phyloP scores from a whole-genome alignment of 345 rosid genomes.

The Syzygium jambos region DNA sequence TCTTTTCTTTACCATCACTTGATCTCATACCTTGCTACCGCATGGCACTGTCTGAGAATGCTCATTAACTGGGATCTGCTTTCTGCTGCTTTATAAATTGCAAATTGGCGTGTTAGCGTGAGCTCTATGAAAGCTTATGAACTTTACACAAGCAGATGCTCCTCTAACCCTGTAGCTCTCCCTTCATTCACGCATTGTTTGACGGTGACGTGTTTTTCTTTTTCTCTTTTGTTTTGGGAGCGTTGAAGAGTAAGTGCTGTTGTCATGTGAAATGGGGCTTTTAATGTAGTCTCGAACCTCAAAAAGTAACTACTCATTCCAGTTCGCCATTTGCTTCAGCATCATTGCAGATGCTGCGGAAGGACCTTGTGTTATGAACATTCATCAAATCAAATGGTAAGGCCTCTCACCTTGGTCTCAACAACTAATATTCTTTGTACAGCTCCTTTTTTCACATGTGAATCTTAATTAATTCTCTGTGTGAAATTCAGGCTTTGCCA shows the following conservation, averaged over 20 bases:
- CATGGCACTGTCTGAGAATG: background rate
- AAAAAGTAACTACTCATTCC: background rate
- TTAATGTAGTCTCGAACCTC: background rate
- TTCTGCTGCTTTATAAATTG: background rate
- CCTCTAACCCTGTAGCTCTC: background rate
- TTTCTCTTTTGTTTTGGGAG: background rate
- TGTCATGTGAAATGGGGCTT: background rate
- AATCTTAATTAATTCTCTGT: constrained; percentile 2
- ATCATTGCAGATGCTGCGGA: constrained; percentile 78
- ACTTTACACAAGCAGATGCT: background rate
- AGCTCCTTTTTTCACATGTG: background rate
- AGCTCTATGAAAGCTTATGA: background rate
- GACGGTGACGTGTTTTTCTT: background rate
- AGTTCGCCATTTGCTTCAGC: constrained; percentile 28
- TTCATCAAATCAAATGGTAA: constrained; percentile 66
- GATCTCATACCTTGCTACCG: background rate
- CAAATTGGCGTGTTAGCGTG: background rate
- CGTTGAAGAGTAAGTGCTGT: background rate
- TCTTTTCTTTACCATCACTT: background rate
- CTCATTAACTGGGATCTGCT: background rate
- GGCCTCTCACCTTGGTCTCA: background rate
- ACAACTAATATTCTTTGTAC: background rate
- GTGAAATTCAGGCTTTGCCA: constrained; percentile 39
- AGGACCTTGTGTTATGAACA: constrained; percentile 67
- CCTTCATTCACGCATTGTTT: background rate